A percentile compares a stretch with the other conserved stretches of the same genome.
Evolutionary conservation across 768 basidiomycete species (phyloP).

Genomic region (Termitomyces sp.): DNA sequence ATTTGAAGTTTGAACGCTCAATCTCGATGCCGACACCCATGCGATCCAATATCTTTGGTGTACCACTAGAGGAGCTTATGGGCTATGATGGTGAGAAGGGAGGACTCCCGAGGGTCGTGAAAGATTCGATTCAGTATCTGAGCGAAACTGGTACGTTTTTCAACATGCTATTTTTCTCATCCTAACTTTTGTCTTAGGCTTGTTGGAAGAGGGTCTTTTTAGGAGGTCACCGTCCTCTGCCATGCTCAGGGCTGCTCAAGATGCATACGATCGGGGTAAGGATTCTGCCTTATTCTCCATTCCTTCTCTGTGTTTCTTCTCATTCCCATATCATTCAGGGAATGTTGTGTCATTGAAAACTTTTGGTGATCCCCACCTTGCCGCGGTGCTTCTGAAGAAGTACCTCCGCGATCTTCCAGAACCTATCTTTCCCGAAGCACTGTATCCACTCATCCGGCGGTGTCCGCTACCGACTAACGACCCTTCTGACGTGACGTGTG

Average conservation of each 20-base stretch:
- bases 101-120: constrained; percentile 76
- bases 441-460: constrained; percentile 60
- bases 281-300: background rate
- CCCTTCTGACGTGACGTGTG: constrained; percentile 50
- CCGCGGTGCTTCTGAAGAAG: constrained; percentile 84
- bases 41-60: constrained; percentile 69
- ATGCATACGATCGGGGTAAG: constrained; percentile 80
- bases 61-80: constrained; percentile 81
- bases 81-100: constrained; percentile 81
- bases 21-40: constrained; percentile 63
- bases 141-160: constrained; percentile 47
- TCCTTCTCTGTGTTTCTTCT: background rate
- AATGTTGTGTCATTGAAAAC: constrained; percentile 76
- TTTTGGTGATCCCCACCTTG: constrained; percentile 75
- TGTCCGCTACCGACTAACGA: constrained; percentile 61
- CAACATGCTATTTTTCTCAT: constrained; percentile 11
- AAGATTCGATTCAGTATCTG: constrained; percentile 69
- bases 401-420: constrained; percentile 78
- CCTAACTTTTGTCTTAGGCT: constrained; percentile 28
- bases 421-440: constrained; percentile 69
- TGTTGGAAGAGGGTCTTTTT: constrained; percentile 79
- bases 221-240: constrained; percentile 74
- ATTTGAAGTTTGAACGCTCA: constrained; percentile 66
- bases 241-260: constrained; percentile 68
- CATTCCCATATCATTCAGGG: constrained; percentile 35